Evolutionary conservation across 169 alveolate species (phyloP).

Genomic region (Plasmodium coatneyi): DNA sequence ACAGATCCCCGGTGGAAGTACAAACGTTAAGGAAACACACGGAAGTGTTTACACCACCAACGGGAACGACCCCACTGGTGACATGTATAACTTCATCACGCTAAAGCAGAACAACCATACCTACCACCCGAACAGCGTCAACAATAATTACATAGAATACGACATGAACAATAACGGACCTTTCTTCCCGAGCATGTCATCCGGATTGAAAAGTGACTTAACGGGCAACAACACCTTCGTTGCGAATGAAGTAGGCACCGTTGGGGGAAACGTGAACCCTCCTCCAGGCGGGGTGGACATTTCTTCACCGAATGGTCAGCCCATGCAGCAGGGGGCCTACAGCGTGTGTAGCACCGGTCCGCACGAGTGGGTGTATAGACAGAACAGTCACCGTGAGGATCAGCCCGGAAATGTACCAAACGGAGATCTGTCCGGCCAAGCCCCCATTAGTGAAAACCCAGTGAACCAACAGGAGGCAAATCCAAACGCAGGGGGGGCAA

Average conservation of each 20-base stretch:
- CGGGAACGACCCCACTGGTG: not conserved
- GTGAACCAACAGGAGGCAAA: not conserved
- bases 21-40: not conserved
- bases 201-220: not conserved
- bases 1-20: not conserved
- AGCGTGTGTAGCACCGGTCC: not conserved
- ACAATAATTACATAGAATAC: slow-evolving; percentile 55
- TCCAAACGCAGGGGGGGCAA: not conserved
- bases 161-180: slow-evolving; percentile 26
- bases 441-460: not conserved
- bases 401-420: not conserved
- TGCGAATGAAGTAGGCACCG: not conserved
- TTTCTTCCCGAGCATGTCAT: not conserved
- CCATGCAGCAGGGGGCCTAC: not conserved
- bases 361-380: not conserved
- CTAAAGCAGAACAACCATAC: slow-evolving; percentile 1
- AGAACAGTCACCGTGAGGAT: not conserved
- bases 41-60: not conserved
- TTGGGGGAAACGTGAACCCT: not conserved
- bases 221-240: not conserved
- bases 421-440: not conserved
- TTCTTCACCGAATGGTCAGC: not conserved
- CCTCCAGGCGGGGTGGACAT: not conserved
- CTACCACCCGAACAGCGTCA: slow-evolving; percentile 4
- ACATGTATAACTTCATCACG: not conserved